Evolutionary conservation across 352 stramenopile genomes (phyloP), one percentile per base, ranked within the genome.

Genomic region (Pythium scleroteichum): DNA sequence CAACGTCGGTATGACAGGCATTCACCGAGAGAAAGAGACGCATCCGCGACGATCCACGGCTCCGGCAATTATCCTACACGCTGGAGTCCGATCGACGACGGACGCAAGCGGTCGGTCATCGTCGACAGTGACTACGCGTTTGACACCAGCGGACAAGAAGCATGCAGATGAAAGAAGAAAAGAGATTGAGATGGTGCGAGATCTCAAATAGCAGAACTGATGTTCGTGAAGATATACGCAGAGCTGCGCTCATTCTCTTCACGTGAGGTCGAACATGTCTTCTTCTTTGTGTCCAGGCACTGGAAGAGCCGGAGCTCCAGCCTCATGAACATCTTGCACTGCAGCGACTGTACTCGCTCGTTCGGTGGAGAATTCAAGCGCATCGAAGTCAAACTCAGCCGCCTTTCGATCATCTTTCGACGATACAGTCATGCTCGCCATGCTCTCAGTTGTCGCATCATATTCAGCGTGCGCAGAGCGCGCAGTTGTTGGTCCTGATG

Each of bases 261-360:
- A 92, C 33, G 83, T 93, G 27, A 93, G 73, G 54, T 93, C 83
- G 40, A 91, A 84, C 56, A 78, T 71, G 40, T 90, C 83, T 35
- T 90, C 83, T 24, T 90, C 73, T 39, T 75, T 56, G 23, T 55
- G 55, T 26, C 29, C 29, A 35, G 29, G 63, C 53, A n/a, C 66
- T 57, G 0, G 57, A 40, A 29, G 52, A 26, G 13, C 59, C 41
- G 50, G 74, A 64, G 46, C 4, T 44, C 40, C 58, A 29, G 24
- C 29, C 16, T 13, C 39, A 19, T 51, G 23, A 16, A 60, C 24
- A 14, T 62, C 50, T 51, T 72, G 20, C 19, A 46, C 29, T 40
- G 16, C 26, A 2, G 38, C 62, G 5, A 51, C 46, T 10, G 52
- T 72, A 19, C 52, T 17, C 3, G 67, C 59, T 54, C 65, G 57